A percentile compares a stretch with the other conserved stretches of the same genome.
Evolutionary conservation across 1,139 yeast species (phyloP).

Genomic region (Pneumocystis murina): DNA sequence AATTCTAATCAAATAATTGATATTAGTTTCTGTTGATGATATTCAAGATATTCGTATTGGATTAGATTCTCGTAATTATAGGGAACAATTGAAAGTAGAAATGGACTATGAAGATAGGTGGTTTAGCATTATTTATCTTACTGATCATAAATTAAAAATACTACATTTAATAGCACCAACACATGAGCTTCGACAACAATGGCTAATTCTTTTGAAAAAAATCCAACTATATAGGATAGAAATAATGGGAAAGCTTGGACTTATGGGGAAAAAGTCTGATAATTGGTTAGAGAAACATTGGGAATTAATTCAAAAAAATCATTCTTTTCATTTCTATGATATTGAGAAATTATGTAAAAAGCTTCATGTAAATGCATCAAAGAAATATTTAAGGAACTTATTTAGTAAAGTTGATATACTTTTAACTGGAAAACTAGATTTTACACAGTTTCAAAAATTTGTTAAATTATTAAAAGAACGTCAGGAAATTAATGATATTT

Average conservation of each 20-base stretch:
- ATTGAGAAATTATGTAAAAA: constrained; percentile 49
- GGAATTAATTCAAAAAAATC: constrained; percentile 25
- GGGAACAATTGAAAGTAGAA: constrained; percentile 69
- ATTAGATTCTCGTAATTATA: constrained; percentile 59
- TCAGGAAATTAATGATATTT: constrained; percentile 34
- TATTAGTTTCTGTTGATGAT: constrained; percentile 34
- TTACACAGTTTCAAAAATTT: constrained; percentile 57
- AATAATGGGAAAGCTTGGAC: constrained; percentile 2
- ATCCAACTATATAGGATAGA: constrained; percentile 14
- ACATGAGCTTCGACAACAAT: constrained; percentile 41
- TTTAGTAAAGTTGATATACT: constrained; percentile 25
- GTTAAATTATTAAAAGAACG: constrained; percentile 42
- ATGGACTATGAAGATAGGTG: constrained; percentile 52
- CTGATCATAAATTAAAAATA: constrained; percentile 40
- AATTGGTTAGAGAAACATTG: background rate
- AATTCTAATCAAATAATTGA: background rate
- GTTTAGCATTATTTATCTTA: constrained; percentile 61
- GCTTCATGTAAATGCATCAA: constrained; percentile 51
- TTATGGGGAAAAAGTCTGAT: background rate
- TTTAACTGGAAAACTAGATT: constrained; percentile 36
- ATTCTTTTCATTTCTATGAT: constrained; percentile 48
- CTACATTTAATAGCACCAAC: constrained; percentile 65
- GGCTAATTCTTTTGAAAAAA: constrained; percentile 33
- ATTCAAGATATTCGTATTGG: constrained; percentile 55
- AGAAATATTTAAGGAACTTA: constrained; percentile 25